A percentile compares a stretch with the other conserved stretches of the same genome.
Conservation (phyloP, 2,329 filamentous ascomycete species). For the Trichoderma sp. region DNA sequence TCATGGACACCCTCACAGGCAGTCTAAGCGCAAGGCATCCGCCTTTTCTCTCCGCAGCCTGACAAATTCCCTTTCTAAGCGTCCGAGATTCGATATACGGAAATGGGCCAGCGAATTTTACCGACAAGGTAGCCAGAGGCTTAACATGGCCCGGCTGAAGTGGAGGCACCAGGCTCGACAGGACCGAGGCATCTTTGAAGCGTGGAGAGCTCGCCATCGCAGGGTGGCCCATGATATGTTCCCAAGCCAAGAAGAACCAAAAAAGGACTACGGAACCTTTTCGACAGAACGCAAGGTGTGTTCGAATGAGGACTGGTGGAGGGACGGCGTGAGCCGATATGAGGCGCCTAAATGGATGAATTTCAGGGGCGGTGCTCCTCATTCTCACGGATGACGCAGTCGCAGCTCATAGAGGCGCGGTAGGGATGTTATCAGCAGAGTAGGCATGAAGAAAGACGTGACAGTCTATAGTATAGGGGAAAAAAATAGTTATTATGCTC, state of each 20-base stretch:
- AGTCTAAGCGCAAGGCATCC: constrained; percentile 38
- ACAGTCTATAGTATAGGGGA: background rate
- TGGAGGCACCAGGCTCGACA: constrained; percentile 34
- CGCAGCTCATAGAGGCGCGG: background rate
- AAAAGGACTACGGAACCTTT: constrained; percentile 32
- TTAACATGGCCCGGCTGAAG: constrained; percentile 33
- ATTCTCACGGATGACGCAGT: background rate
- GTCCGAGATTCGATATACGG: constrained; percentile 34
- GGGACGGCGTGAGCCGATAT: constrained; percentile 38
- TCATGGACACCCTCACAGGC: constrained; percentile 23
- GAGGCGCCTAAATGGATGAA: constrained; percentile 38
- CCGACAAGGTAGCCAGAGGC: constrained; percentile 31
- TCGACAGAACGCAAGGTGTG: constrained; percentile 31
- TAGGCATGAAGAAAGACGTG: background rate
- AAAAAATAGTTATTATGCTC: constrained; percentile 9
- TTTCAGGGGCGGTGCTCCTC: constrained; percentile 27
- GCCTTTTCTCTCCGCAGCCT: constrained; percentile 37
- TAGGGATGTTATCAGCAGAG: background rate
- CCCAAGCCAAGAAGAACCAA: constrained; percentile 31
- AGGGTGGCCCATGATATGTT: constrained; percentile 17
- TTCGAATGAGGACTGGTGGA: constrained; percentile 41
- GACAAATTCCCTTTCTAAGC: constrained; percentile 32
- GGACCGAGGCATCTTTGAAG: constrained; percentile 34
- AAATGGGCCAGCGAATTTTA: constrained; percentile 36
- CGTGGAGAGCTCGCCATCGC: constrained; percentile 32